Evolutionary conservation across 805 yeast species (phyloP), one percentile per base, ranked within the genome.

Genomic region (Candida sphagnicola): DNA sequence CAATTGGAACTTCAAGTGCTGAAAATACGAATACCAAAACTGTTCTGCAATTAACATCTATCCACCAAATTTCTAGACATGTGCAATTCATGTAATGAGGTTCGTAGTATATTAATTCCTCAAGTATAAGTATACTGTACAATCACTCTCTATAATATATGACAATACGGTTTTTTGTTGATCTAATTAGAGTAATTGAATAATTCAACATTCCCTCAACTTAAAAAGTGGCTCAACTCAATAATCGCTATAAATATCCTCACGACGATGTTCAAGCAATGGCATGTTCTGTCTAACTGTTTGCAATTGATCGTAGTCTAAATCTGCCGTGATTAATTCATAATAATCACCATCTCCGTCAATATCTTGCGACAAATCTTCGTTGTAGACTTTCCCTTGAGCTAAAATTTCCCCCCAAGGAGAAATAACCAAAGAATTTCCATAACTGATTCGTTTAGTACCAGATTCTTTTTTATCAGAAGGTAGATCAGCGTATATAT

Each of bases 331-430:
- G 31, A 80, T 72, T 18, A 67, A 35, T 39, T 67, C 69, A 40
- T 50, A 61, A 38, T 67, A 67, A 41, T 67, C 72, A 5, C 65
- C 69, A 2, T 59, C 65, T 1, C 41, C 42, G 32, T 62, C 67
- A 2, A 28, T 34, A 25, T 52, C 53, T 2, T 25, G 32, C 1
- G 29, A 32, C 13, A 51, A 46, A 2, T 49, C 47, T n/a, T 63
- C 68, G 28, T 46, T 45, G 40, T 61, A 65, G 25, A 49, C 60
- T 8, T 46, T 44, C 12, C 57, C 60, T 32, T 78, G 75, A 1
- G 86, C 82, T 3, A 91, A 43, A 2, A 88, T 70, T 0, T 77
- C 70, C 0, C 98, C 99, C 88, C 95, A 86, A 0, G 99, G 98
- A 48, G 85, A 91, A n/a, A 91, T 75, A 4, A 89, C 80, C 45